Conservation (phyloP, 345 rosid species). For the Ceriops zippeliana region DNA sequence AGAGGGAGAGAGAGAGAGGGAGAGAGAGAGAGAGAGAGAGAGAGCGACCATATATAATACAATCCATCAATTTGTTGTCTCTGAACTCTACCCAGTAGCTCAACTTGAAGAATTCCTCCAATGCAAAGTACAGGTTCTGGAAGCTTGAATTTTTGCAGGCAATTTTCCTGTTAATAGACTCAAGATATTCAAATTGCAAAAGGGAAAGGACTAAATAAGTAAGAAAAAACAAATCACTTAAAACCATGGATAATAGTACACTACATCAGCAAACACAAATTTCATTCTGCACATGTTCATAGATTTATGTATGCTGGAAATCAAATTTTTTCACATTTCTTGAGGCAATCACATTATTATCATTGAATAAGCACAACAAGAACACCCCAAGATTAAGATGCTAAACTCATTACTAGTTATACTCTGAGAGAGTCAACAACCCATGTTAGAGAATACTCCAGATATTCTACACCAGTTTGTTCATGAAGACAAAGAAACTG, state of each 20-base stretch:
- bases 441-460: too few relatives aligned
- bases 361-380: too few relatives aligned
- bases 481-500: too few relatives aligned
- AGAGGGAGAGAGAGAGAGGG: background rate
- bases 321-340: too few relatives aligned
- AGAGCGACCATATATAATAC: slow-evolving; percentile 27
- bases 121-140: slow-evolving; percentile 34
- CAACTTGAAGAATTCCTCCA: slow-evolving; percentile 31
- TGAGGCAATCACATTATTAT: too few relatives aligned
- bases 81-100: slow-evolving; percentile 35
- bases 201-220: background rate
- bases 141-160: slow-evolving; percentile 31
- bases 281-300: too few relatives aligned
- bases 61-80: slow-evolving; percentile 33
- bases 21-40: background rate
- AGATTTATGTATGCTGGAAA: too few relatives aligned
- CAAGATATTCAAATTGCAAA: background rate
- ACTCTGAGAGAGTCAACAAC: too few relatives aligned
- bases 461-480: too few relatives aligned
- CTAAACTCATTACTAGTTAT: too few relatives aligned
- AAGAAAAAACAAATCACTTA: slow-evolving; percentile 9
- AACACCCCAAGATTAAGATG: too few relatives aligned
- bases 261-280: too few relatives aligned
- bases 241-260: slow-evolving; percentile 31
- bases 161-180: slow-evolving; percentile 17